Evolutionary conservation across 306 rosid species (phyloP).

Genomic region (Begonia peltatifolia): DNA sequence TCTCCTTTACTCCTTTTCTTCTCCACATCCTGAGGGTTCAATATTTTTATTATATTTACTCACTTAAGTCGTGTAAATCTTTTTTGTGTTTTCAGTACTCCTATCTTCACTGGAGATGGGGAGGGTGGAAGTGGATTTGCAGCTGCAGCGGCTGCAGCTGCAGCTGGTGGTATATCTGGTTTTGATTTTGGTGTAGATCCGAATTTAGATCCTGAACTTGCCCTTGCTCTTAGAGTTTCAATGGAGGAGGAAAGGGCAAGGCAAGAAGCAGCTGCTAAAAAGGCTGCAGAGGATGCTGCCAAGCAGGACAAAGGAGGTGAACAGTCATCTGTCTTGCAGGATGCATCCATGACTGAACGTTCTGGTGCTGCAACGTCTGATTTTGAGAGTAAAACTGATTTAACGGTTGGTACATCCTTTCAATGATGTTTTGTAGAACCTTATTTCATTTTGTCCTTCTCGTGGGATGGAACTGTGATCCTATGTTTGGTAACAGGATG

Average conservation of each 20-base stretch:
- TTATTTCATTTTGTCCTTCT: background rate
- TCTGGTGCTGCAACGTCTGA: conserved; percentile 46
- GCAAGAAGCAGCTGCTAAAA: conserved; percentile 98
- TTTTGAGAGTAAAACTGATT: conserved; percentile 57
- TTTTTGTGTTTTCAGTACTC: conserved; percentile 43
- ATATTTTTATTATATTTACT: background rate
- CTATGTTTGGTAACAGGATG: conserved; percentile 25
- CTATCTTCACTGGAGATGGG: conserved; percentile 95
- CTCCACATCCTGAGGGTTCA: background rate
- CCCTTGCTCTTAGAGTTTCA: conserved; percentile 98
- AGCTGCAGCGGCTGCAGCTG: conserved; percentile 85
- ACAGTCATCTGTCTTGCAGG: conserved; percentile 58
- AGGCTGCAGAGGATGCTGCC: conserved; percentile 78
- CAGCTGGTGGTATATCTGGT: conserved; percentile 84
- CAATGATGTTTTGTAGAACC: background rate
- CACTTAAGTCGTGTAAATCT: background rate
- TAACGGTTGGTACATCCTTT: conserved; percentile 23
- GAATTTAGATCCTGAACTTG: conserved; percentile 95
- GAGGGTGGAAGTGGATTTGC: conserved; percentile 96
- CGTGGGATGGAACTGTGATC: background rate
- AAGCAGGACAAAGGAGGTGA: conserved; percentile 71
- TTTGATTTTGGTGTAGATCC: conserved; percentile 99
- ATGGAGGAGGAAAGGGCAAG: conserved; percentile 99
- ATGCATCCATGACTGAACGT: conserved; percentile 77
- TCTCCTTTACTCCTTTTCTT: background rate